Evolutionary conservation across 371 early-diverging fungal species (phyloP).

Genomic region (Circinella umbellata): DNA sequence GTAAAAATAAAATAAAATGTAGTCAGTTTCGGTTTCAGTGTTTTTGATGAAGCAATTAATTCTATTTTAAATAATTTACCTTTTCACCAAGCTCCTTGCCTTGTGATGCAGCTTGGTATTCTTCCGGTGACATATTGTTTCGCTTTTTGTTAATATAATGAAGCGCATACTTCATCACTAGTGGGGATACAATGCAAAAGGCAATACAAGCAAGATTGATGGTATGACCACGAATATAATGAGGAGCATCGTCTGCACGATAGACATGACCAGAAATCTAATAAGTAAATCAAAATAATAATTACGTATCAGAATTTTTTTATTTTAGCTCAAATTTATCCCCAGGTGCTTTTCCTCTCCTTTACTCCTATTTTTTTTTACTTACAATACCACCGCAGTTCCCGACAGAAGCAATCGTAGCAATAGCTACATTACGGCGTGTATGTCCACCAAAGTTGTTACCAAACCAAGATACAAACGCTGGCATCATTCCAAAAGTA

Average conservation of each 20-base stretch:
- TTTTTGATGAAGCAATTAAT: neutral
- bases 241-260: conserved; percentile 60
- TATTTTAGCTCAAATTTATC: too few relatives aligned
- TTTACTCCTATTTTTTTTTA: neutral
- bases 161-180: conserved; percentile 48
- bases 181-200: conserved; percentile 37
- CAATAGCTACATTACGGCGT: conserved; percentile 64
- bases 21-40: too few relatives aligned
- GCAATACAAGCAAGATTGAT: conserved; percentile 49
- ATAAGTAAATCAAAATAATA: too few relatives aligned
- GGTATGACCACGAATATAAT: conserved; percentile 53
- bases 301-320: too few relatives aligned
- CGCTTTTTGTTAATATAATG: conserved; percentile 16
- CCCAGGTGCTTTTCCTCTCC: too few relatives aligned
- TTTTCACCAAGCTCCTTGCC: conserved; percentile 57
- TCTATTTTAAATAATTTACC: conserved; percentile 17
- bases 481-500: conserved; percentile 58
- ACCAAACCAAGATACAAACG: conserved; percentile 65
- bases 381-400: conserved; percentile 37
- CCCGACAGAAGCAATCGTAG: conserved; percentile 63
- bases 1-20: too few relatives aligned
- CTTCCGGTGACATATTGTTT: conserved; percentile 34
- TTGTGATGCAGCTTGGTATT: conserved; percentile 43
- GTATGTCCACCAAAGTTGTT: conserved; percentile 69
- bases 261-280: conserved; percentile 64